Percentiles rank a stretch among this genome's conserved stretches.
Conservation (phyloP, 441 rosid species). For the Gossypium lobatum region DNA sequence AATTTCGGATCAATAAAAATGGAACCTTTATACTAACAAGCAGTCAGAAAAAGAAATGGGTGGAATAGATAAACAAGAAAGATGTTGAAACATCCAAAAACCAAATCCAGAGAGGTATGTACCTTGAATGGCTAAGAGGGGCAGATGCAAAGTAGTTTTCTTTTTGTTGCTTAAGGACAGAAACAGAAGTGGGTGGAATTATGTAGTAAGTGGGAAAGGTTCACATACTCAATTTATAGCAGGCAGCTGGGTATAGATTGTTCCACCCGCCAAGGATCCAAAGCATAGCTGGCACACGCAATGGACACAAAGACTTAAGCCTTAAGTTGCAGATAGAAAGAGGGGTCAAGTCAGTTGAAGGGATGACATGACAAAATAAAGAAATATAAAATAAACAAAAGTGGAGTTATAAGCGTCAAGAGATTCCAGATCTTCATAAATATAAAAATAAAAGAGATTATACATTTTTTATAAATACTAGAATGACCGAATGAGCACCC, state of each 20-base stretch:
- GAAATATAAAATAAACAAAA: too few relatives aligned
- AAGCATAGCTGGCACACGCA: background rate
- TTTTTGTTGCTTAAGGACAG: background rate
- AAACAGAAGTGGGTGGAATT: background rate
- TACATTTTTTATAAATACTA: too few relatives aligned
- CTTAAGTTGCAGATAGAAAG: background rate
- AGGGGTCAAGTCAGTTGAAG: background rate
- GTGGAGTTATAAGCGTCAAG: too few relatives aligned
- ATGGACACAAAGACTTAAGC: background rate
- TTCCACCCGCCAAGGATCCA: background rate
- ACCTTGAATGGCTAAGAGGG: constrained; percentile 3
- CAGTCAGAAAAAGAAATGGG: background rate
- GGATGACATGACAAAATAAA: background rate
- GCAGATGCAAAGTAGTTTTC: background rate
- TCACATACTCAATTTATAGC: background rate
- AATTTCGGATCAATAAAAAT: background rate
- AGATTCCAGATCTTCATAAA: too few relatives aligned
- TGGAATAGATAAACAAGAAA: background rate
- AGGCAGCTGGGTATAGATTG: background rate
- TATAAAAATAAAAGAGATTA: too few relatives aligned
- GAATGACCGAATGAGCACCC: too few relatives aligned
- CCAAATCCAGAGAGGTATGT: background rate
- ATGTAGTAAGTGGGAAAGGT: background rate
- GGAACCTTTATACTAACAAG: background rate
- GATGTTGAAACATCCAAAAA: background rate